Percentiles rank a stretch among this genome's conserved stretches.
Evolutionary conservation across 805 yeast species (phyloP).

Genomic region (Sporopachydermia quercuum): DNA sequence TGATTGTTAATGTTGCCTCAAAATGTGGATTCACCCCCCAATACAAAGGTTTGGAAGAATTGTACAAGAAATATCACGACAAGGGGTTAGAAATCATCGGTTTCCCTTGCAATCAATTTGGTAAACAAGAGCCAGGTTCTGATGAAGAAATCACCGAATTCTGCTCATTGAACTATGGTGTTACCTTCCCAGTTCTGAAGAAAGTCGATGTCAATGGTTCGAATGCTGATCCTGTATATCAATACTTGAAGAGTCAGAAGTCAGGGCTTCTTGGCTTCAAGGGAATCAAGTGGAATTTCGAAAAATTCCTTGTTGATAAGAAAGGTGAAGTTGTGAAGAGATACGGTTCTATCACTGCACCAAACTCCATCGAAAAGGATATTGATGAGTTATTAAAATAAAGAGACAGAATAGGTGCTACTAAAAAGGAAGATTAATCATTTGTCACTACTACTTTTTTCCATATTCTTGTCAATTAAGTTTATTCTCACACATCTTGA

Average conservation of each 20-base stretch:
- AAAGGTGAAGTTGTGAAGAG: constrained; percentile 46
- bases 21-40: constrained; percentile 73
- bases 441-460: neutral
- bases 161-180: constrained; percentile 77
- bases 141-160: constrained; percentile 56
- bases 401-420: too few species aligned
- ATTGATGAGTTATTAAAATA: constrained; percentile 40
- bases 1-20: constrained; percentile 80
- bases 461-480: neutral
- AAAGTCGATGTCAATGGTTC: constrained; percentile 86
- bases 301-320: constrained; percentile 48
- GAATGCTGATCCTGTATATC: constrained; percentile 65
- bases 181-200: constrained; percentile 74
- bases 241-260: constrained; percentile 56
- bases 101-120: constrained; percentile 89
- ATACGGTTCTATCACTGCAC: constrained; percentile 54
- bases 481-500: neutral
- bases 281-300: constrained; percentile 70
- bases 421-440: too few species aligned
- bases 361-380: constrained; percentile 39
- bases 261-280: constrained; percentile 48
- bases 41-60: constrained; percentile 51
- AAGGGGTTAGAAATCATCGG: constrained; percentile 58
- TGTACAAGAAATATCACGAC: constrained; percentile 50
- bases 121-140: constrained; percentile 58